Conservation (phyloP, 1,284 basidiomycete species). For the Mrakiaceae sp. region DNA sequence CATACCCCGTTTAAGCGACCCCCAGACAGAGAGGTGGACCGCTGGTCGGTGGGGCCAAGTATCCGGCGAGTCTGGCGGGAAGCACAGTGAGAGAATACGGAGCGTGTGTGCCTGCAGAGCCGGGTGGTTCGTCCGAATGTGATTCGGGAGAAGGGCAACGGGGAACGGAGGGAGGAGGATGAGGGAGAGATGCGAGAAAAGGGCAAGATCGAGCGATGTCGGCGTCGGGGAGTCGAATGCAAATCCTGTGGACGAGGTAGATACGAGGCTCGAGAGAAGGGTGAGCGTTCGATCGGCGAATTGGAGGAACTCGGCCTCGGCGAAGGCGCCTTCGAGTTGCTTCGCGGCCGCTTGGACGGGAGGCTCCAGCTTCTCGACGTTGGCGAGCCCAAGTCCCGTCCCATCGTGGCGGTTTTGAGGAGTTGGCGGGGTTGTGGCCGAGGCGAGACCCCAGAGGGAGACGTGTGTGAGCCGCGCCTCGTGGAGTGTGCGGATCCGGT, state of each 20-base stretch:
- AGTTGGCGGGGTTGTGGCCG: conserved; percentile 19
- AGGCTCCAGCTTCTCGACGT: conserved; percentile 6
- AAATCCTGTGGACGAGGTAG: background rate
- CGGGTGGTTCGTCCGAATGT: conserved; percentile 28
- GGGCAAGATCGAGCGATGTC: conserved; percentile 29
- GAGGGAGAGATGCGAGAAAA: conserved; percentile 34
- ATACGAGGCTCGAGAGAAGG: conserved; percentile 7
- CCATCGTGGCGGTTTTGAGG: background rate
- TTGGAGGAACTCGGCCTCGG: background rate
- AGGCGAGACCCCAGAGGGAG: conserved; percentile 31
- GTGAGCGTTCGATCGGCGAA: conserved; percentile 7
- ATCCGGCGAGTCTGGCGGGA: conserved; percentile 23
- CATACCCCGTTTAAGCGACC: conserved; percentile 15
- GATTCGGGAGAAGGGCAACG: conserved; percentile 28
- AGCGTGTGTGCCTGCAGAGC: conserved; percentile 24
- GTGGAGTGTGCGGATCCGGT: conserved; percentile 26
- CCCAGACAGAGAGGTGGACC: background rate
- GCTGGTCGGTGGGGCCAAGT: conserved; percentile 3
- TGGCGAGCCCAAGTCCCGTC: conserved; percentile 6
- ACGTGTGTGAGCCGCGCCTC: conserved; percentile 26
- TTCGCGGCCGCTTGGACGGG: conserved; percentile 7
- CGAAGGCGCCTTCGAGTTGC: conserved; percentile 3
- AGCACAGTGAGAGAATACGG: conserved; percentile 8
- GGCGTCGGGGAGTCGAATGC: conserved; percentile 22
- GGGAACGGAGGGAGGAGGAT: conserved; percentile 31